phyloP scores from a whole-genome alignment of 768 basidiomycete genomes.

The Rubroboletus satanas region DNA sequence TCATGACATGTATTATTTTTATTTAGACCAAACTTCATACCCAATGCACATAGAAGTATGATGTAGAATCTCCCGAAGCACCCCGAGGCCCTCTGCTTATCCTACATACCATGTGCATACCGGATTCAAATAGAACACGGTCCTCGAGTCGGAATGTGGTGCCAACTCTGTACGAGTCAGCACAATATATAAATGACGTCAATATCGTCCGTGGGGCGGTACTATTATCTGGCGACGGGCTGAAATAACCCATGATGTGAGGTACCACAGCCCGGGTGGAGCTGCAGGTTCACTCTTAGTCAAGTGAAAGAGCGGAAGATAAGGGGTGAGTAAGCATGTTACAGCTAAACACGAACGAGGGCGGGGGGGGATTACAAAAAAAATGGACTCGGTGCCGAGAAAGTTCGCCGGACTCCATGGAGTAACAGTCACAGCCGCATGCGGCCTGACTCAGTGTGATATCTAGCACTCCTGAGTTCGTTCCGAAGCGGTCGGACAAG shows the following conservation, averaged over 20 bases:
- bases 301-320: neutral
- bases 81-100: neutral
- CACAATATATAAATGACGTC: neutral
- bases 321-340: neutral
- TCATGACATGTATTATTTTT: neutral
- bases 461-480: too few relatives aligned
- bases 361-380: neutral
- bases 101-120: neutral
- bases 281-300: neutral
- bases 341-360: neutral
- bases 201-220: neutral
- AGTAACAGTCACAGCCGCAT: too few relatives aligned
- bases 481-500: neutral
- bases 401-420: too few relatives aligned
- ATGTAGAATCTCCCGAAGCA: neutral
- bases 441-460: neutral
- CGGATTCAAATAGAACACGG: neutral
- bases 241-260: neutral
- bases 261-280: too few relatives aligned
- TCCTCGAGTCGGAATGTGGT: neutral
- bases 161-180: neutral
- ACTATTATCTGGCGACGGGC: neutral
- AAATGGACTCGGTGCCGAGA: too few relatives aligned
- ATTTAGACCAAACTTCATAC: too few relatives aligned
- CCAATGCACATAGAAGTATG: too few relatives aligned